Evolutionary conservation across 352 stramenopile genomes (phyloP).

Genomic region (Phytopythium mirpurense): DNA sequence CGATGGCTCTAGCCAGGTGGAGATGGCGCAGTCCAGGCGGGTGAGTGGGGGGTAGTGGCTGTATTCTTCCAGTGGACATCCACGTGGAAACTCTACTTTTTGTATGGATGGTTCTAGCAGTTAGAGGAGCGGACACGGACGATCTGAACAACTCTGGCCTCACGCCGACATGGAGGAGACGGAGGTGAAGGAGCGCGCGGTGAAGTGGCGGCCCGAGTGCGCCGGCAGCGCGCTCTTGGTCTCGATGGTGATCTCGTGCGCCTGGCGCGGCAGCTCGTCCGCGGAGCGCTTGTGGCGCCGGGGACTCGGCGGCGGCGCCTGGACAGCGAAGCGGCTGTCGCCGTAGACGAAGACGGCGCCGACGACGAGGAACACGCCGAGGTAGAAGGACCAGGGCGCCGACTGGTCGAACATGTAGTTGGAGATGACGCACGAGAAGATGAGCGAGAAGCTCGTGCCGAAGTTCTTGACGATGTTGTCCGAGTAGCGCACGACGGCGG

Average conservation of each 20-base stretch:
- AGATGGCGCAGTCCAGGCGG: too few relatives aligned
- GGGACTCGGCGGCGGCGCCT: constrained; percentile 10
- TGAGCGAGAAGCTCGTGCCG: constrained; percentile 82
- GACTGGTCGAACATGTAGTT: constrained; percentile 86
- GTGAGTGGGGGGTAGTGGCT: too few relatives aligned
- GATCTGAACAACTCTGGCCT: not conserved
- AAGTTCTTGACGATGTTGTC: constrained; percentile 92
- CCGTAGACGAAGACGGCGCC: constrained; percentile 84
- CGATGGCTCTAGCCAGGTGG: too few relatives aligned
- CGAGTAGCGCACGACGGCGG: constrained; percentile 82
- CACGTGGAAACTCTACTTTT: not conserved
- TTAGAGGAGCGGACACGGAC: too few relatives aligned
- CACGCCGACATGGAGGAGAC: not conserved
- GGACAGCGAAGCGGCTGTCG: constrained; percentile 70
- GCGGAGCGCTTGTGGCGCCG: constrained; percentile 24
- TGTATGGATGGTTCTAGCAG: not conserved
- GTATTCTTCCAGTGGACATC: too few relatives aligned
- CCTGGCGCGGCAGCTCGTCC: constrained; percentile 8
- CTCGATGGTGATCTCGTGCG: constrained; percentile 63
- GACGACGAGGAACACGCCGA: constrained; percentile 70
- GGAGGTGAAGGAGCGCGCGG: constrained; percentile 32
- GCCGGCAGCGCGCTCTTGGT: constrained; percentile 18
- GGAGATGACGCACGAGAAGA: constrained; percentile 87
- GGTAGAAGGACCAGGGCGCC: constrained; percentile 68
- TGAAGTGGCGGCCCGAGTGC: constrained; percentile 32